Percentiles rank a stretch among this genome's conserved stretches.
Conservation (phyloP, 75 land plant species). For the Pinus tabuliformis region DNA sequence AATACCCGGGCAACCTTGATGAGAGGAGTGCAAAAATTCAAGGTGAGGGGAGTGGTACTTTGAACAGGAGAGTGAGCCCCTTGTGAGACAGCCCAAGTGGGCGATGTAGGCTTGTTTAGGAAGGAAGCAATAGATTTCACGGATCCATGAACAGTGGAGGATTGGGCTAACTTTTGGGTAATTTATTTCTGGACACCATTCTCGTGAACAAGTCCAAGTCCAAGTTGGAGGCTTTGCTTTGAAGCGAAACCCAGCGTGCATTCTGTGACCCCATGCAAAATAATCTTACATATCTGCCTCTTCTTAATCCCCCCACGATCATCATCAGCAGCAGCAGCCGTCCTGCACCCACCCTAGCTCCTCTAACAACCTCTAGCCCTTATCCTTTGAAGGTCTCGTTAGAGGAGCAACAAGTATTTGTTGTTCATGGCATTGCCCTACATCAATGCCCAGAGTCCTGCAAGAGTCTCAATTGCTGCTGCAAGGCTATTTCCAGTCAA, state of each 20-base stretch:
- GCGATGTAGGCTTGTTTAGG: neutral
- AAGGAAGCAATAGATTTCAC: neutral
- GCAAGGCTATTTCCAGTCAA: no score
- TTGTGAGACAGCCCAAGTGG: neutral
- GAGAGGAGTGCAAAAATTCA: neutral
- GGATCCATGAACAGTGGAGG: neutral
- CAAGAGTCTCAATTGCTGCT: neutral
- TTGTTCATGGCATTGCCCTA: neutral
- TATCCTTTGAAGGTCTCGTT: no score
- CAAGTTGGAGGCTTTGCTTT: neutral
- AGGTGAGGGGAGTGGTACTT: no score
- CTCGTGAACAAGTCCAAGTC: constrained; percentile 1
- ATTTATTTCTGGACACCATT: constrained; percentile 1
- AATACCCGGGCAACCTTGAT: no score
- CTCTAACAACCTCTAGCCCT: no score
- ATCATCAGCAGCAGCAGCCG: no score
- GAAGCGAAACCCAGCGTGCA: neutral
- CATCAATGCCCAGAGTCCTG: neutral
- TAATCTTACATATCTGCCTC: neutral
- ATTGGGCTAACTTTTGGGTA: neutral
- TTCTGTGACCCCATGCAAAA: no score
- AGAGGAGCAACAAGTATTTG: no score
- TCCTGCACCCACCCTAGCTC: no score
- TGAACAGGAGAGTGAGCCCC: neutral
- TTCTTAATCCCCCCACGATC: neutral